Conservation (phyloP, 306 rosid genomes). For the Gynostemma pentaphyllum region DNA sequence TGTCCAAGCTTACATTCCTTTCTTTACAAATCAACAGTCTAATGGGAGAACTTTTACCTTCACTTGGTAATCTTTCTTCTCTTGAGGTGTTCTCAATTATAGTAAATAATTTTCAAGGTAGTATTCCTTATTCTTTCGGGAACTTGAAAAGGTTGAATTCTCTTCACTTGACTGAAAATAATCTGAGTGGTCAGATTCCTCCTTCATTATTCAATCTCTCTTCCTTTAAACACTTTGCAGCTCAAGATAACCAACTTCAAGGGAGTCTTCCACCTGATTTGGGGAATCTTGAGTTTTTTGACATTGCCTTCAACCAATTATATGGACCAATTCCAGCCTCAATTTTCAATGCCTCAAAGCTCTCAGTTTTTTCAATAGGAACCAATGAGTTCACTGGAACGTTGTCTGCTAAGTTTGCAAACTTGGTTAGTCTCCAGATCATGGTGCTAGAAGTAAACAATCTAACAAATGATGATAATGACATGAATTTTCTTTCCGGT, state of each 20-base stretch:
- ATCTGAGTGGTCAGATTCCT: slow-evolving; percentile 14
- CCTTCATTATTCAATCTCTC: slow-evolving; percentile 11
- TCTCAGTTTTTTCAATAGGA: not conserved
- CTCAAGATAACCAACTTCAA: not conserved
- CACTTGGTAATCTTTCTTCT: slow-evolving; percentile 16
- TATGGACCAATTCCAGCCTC: slow-evolving; percentile 13
- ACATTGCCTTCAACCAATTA: slow-evolving; percentile 5
- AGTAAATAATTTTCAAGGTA: slow-evolving; percentile 8
- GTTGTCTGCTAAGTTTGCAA: slow-evolving; percentile 12
- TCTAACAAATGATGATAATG: slow-evolving; percentile 9
- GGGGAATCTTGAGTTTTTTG: slow-evolving; percentile 2
- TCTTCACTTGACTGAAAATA: not conserved
- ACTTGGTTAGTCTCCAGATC: no score
- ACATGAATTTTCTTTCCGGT: slow-evolving; percentile 10
- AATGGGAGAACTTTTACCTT: slow-evolving; percentile 12
- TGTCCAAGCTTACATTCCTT: not conserved
- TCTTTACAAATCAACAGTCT: not conserved
- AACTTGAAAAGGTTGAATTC: not conserved
- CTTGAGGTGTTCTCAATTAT: not conserved
- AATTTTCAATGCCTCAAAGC: slow-evolving; percentile 13
- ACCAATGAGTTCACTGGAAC: not conserved
- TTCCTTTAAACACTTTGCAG: not conserved
- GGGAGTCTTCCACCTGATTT: slow-evolving; percentile 16
- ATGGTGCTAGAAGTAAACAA: no score
- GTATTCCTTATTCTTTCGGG: slow-evolving; percentile 14